Base-by-base conservation (phyloP, 805 yeast species). In the Candida patagonica region DNA sequence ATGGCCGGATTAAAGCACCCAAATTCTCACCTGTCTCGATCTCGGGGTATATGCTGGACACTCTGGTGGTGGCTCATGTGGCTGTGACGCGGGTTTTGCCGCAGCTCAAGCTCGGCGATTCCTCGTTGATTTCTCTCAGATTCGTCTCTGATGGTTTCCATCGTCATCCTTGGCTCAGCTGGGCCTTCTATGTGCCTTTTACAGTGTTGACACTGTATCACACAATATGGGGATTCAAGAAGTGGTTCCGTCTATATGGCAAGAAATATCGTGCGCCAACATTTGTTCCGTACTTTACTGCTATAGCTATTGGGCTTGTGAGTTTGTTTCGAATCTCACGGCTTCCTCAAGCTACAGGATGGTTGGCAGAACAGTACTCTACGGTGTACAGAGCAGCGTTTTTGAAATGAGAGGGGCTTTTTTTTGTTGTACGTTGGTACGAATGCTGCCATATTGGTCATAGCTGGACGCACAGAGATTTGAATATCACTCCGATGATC, bases 21-120 rank as follows among this genome's bases (percentile, higher is more conserved):
- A 79, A 80, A 0, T 44, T 72, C 4, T 60, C 81, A 2, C 85
- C 86, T 2, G 55, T 76, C 16, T 66, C 76, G 10, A 67, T 78
- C 39, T 65, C 80, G 3, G 89, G 89, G 0, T 78, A 76, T 53
- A 30, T 73, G 8, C 56, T 78, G 30, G 41, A 70, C 0, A 71
- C 75, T 1, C 49, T 72, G 7, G 41, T 76, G 1, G 37, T 48
- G 0, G 67, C 58, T 29, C 88, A 80, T 52, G 60, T 65, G 13
- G 44, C 57, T 12, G 66, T 67, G 37, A 65, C 70, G 44, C 61
- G 83, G 41, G 27, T 67, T 4, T 60, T 61, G 0, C 86, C 89
- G 0, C 31, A 62, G 16, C 10, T 50, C 2, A 61, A 76, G 1
- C 82, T 78, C 43, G 86, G 83, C 1, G 87, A 79, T 52, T 72